Base-by-base conservation (phyloP, 1,284 basidiomycete genomes). In the Singerocomus inundabilis region DNA sequence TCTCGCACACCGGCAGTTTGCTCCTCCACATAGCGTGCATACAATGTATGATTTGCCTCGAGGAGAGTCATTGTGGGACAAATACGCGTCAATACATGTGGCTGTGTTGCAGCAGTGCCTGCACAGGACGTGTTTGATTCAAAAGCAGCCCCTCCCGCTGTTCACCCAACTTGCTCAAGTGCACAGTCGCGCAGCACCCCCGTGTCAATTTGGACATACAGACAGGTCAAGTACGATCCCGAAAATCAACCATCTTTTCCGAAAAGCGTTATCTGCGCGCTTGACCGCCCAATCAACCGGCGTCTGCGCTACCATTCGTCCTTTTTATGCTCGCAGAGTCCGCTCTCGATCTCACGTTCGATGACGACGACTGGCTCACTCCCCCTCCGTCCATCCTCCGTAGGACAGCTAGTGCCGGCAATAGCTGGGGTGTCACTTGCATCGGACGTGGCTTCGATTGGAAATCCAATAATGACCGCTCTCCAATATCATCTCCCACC, bases 1-100 rank as follows among this genome's bases (percentile, higher is more conserved):
- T 15, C 88, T 90, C 93, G 84, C 25, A 85, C 73, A 33, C 91
- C 91, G n/a, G n/a, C n/a, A n/a, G n/a, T n/a, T n/a, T n/a, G n/a
- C n/a, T n/a, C n/a, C n/a, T n/a, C n/a, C n/a, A n/a, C n/a, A n/a
- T n/a, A n/a, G n/a, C n/a, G n/a, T n/a, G n/a, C n/a, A n/a, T n/a
- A n/a, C n/a, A n/a, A n/a, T n/a, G n/a, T n/a, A n/a, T n/a, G n/a
- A n/a, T n/a, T n/a, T n/a, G n/a, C n/a, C n/a, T n/a, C n/a, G n/a
- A n/a, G n/a, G n/a, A n/a, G n/a, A n/a, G n/a, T n/a, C n/a, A n/a
- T n/a, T 21, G 21, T 21, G 21, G 18, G 41, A 54, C 60, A 66
- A 66, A 66, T 10, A 66, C 36, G 40, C 18, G 51, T 56, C 66
- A 66, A 70, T 24, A 65, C 1, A 0, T 0, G 61, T 67, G 67